These are phyloP conservation scores for Jamesozyma lodderae DNA, from an alignment of 805 yeast genomes.

Conservation along the genomic window DNA sequence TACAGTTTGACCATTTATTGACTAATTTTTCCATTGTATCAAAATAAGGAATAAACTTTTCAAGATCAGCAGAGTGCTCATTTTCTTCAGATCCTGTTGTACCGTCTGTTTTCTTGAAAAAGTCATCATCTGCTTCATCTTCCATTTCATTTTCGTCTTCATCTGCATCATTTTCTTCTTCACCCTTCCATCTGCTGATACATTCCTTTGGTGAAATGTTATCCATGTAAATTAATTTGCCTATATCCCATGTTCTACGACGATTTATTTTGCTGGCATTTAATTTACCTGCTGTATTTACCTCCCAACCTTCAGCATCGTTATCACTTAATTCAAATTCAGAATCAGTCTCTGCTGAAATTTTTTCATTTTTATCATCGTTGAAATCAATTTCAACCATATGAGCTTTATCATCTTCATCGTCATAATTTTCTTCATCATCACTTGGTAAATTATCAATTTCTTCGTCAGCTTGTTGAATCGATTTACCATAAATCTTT, in stretches of 20 bases:
- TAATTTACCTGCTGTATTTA: conserved; percentile 49
- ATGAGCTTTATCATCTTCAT: conserved; percentile 35
- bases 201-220: conserved; percentile 69
- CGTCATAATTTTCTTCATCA: conserved; percentile 37
- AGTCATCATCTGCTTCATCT: conserved; percentile 36
- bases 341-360: conserved; percentile 46
- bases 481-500: conserved; percentile 45
- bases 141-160: conserved; percentile 36
- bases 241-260: conserved; percentile 65
- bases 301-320: conserved; percentile 30
- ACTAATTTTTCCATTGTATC: conserved; percentile 27
- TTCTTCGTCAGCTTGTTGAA: conserved; percentile 39
- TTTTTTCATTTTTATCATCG: conserved; percentile 28
- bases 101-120: conserved; percentile 45
- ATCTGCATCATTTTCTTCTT: conserved; percentile 37
- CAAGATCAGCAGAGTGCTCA: conserved; percentile 22
- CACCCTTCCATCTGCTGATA: conserved; percentile 59
- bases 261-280: conserved; percentile 37
- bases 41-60: conserved; percentile 28
- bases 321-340: conserved; percentile 37
- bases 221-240: conserved; percentile 70
- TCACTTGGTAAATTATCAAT: conserved; percentile 38
- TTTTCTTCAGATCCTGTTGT: conserved; percentile 4
- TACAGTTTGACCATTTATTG: conserved; percentile 25
- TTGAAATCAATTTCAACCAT: conserved; percentile 42